Evolutionary conservation across 176 grass and related monocot genomes (phyloP), one percentile per base, ranked within the genome.

Genomic region (Leersia perrieri): DNA sequence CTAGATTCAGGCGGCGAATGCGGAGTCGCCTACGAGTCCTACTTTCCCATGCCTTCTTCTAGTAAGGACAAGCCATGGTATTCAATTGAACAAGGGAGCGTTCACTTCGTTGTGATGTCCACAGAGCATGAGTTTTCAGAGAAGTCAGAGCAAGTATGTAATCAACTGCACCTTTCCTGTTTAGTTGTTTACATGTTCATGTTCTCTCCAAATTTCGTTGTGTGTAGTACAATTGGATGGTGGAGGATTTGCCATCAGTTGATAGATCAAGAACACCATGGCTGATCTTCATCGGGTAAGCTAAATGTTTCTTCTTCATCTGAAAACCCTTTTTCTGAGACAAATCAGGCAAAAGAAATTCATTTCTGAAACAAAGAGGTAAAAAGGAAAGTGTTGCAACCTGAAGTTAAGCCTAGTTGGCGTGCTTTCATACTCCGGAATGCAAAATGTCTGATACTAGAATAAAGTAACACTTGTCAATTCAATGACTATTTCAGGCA

Each of bases 11-110:
- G 94, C 8, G 91, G 91, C 0, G 91, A 97, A 70, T 97, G 94
- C 16, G 94, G 94, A 28, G 89, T 94, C 25, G 65, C 94, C n/a
- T 97, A 97, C 33, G 94, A 97, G 61, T 72, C 89, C 11, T 97
- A 94, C 70, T 97, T 97, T 70, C 94, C 75, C 66, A 97, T 97
- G 91, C 94, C 94, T 12, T 7, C 78, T 49, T 44, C 49, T 11
- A 22, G 57, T 44, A 89, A 87, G 76, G 94, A 97, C 66, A 82
- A 89, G 81, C 94, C 94, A 33, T 97, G 94, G 94, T 97, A 97
- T 33, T 89, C 94, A 13, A 91, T 97, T 73, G 91, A 97, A 70
- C 86, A 97, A 87, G 91, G 90, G 28, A 90, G 70, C 20, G 60
- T 90, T 70, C 94, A 94, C 84, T 97, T 94, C 63, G 15, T 88